Conservation (phyloP, 495 filamentous ascomycete genomes). For the Viridothelium virens region DNA sequence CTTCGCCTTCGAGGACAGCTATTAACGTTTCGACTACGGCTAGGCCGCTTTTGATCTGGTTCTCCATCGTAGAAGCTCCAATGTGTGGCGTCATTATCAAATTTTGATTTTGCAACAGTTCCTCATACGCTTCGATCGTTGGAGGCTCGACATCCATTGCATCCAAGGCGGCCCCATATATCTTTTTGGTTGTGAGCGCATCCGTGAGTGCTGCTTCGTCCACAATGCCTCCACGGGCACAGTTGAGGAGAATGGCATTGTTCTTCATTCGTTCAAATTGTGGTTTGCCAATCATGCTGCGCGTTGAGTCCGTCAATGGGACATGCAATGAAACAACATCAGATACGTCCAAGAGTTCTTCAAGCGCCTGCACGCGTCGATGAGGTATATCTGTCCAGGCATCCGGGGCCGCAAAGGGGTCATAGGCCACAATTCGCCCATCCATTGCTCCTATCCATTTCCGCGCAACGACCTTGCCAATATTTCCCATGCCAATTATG, state of each 20-base stretch:
- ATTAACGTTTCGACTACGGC: slow-evolving; percentile 13
- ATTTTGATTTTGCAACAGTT: slow-evolving; percentile 15
- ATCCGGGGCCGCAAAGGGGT: slow-evolving; percentile 30
- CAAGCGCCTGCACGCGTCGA: slow-evolving; percentile 23
- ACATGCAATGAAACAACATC: slow-evolving; percentile 38
- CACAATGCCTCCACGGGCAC: slow-evolving; percentile 12
- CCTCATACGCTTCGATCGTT: slow-evolving; percentile 8
- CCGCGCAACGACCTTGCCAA: slow-evolving; percentile 33
- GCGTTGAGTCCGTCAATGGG: slow-evolving; percentile 24
- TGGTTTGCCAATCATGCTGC: slow-evolving; percentile 11
- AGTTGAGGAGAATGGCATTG: slow-evolving; percentile 13
- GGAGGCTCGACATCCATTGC: slow-evolving; percentile 16
- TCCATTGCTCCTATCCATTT: slow-evolving; percentile 36
- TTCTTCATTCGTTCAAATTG: slow-evolving; percentile 15
- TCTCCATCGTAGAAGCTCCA: slow-evolving; percentile 13
- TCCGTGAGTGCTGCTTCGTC: slow-evolving; percentile 15
- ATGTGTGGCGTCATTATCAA: slow-evolving; percentile 16
- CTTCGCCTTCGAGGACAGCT: slow-evolving; percentile 13
- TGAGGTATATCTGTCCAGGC: slow-evolving; percentile 34
- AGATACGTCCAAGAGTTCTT: slow-evolving; percentile 31
- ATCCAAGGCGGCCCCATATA: slow-evolving; percentile 15
- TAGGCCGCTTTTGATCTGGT: slow-evolving; percentile 13
- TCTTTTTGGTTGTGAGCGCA: slow-evolving; percentile 6
- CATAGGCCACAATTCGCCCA: slow-evolving; percentile 32
- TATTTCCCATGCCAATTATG: slow-evolving; percentile 40